A percentile compares a stretch with the other conserved stretches of the same genome.
These are phyloP conservation scores for Xylaria flabelliformis DNA, from an alignment of 495 filamentous ascomycete species.

Conservation along the genomic window DNA sequence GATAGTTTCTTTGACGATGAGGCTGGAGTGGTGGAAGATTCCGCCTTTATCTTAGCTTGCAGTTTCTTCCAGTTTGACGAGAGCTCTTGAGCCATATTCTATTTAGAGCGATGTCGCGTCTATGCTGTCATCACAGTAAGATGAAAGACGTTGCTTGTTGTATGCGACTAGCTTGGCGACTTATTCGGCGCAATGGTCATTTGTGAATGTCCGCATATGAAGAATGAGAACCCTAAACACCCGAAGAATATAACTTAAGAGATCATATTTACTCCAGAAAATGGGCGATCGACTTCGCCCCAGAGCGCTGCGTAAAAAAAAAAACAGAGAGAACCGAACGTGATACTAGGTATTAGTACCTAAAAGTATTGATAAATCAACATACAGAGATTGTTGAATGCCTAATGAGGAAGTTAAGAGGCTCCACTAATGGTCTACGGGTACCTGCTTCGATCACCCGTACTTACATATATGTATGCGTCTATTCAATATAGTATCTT, in stretches of 20 bases:
- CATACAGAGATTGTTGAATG: too few relatives aligned
- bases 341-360: not conserved
- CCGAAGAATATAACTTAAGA: not conserved
- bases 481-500: not conserved
- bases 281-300: not conserved
- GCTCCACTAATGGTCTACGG: too few relatives aligned
- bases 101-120: not conserved
- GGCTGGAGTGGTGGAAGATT: constrained; percentile 48
- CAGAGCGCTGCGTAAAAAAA: not conserved
- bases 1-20: constrained; percentile 17
- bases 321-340: not conserved
- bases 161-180: constrained; percentile 1
- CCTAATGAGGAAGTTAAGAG: too few relatives aligned
- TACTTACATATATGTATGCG: not conserved
- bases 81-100: constrained; percentile 48
- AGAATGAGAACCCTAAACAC: not conserved
- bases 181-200: not conserved
- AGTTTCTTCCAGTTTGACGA: constrained; percentile 79
- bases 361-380: not conserved
- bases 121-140: constrained; percentile 12
- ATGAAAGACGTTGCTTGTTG: not conserved
- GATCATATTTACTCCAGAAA: not conserved
- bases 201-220: not conserved
- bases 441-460: too few relatives aligned
- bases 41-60: constrained; percentile 66